Evolutionary conservation across 306 rosid genomes (phyloP), one percentile per base, ranked within the genome.

Genomic region (Dalbergia oliveri): DNA sequence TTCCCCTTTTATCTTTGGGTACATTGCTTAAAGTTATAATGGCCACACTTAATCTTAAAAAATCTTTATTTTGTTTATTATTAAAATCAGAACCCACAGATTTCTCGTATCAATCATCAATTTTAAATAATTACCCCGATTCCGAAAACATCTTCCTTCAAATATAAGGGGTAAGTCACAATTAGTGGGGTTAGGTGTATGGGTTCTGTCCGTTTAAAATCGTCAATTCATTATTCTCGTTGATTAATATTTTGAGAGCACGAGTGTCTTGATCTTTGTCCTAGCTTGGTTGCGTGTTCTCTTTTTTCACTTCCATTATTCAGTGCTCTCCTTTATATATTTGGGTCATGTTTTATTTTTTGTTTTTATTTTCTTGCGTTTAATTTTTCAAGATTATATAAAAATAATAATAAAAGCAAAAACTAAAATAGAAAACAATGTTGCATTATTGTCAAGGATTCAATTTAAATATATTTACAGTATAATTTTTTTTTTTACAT

Each of bases 141-240:
- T n/a, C 16, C n/a, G 1, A 18, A 75, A 73, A 39, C 44, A 73
- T 67, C 47, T 58, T 39, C 54, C 18, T 26, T 45, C 18, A 51
- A 37, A 41, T 53, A 63, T 47, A 67, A 44, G 12, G 84, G 61
- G 23, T 64, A 13, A 8, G 77, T 78, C 54, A 53, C 19, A 5
- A 35, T 18, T 60, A 8, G 85, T 80, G 82, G 83, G 59, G 49
- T 72, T 88, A 86, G 94, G 88, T 84, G 61, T 77, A 47, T 2
- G 26, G 44, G 65, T 31, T n/a, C 51, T 18, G 34, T 26, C 61
- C 76, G 54, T 64, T 77, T 49, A 70, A 65, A 64, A 58, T 61
- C 78, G 15, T 82, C 66, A n/a, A 76, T 62, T 59, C 61, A 64
- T 81, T 73, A 75, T 16, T 68, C n/a, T 62, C 43, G 23, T 57